Evolutionary conservation across 2,329 filamentous ascomycete genomes (phyloP).

Genomic region (Ophiocordyceps sinensis): DNA sequence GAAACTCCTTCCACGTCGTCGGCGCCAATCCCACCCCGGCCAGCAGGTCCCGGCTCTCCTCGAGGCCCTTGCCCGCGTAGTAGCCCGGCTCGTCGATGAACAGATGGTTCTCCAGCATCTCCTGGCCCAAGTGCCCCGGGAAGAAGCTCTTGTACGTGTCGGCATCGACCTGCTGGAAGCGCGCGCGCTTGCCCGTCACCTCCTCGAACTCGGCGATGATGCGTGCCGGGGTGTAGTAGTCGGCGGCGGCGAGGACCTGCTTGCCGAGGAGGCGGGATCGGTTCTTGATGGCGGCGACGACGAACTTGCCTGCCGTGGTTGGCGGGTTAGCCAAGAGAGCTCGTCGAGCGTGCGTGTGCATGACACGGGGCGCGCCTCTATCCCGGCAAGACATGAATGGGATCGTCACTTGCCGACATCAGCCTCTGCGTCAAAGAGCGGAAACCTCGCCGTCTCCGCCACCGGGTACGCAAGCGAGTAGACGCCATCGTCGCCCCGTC

Average conservation of each 20-base stretch:
- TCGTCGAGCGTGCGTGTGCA: neutral
- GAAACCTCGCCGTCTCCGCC: conserved; percentile 15
- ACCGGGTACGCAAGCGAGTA: conserved; percentile 14
- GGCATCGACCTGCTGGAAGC: conserved; percentile 14
- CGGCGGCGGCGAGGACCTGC: conserved; percentile 19
- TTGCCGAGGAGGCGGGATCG: conserved; percentile 13
- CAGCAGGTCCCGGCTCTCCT: conserved; percentile 16
- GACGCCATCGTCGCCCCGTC: conserved; percentile 14
- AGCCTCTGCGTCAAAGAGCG: conserved; percentile 19
- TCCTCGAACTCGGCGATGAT: conserved; percentile 19
- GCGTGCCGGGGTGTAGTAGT: conserved; percentile 19
- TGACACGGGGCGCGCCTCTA: neutral
- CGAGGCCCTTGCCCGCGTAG: conserved; percentile 19
- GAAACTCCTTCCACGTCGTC: conserved; percentile 22
- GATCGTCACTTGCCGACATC: conserved; percentile 24
- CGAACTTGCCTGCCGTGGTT: conserved; percentile 15
- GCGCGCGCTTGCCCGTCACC: conserved; percentile 18
- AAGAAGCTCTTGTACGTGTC: conserved; percentile 22
- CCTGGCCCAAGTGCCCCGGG: conserved; percentile 12
- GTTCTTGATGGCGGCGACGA: conserved; percentile 18
- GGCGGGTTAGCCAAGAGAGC: neutral
- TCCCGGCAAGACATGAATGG: neutral
- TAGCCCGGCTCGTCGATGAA: conserved; percentile 27
- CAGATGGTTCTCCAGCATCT: conserved; percentile 27
- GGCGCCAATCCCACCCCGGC: conserved; percentile 15